Evolutionary conservation across 2,329 filamentous ascomycete species (phyloP), one percentile per base, ranked within the genome.

Genomic region (Phialemoniopsis sp.): DNA sequence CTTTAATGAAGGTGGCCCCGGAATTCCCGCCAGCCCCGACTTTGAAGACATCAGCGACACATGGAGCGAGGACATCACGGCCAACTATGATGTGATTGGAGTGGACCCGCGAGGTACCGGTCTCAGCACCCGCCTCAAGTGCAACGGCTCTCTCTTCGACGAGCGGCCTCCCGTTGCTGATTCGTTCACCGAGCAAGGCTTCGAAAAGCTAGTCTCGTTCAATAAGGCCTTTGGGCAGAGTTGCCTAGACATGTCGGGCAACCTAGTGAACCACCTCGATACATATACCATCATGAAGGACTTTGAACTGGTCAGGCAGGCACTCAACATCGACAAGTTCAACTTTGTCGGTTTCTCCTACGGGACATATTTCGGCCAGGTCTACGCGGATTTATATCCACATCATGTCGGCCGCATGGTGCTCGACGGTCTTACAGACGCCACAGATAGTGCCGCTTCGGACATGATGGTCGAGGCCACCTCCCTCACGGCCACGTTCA

Each of bases 361-460:
- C 47, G 68, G 68, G 6, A 63, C 63, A 2, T 61, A 66, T 44
- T 52, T 72, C n/a, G 68, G 64, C 16, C 54, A 57, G 7, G 57
- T 60, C 29, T 72, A 71, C 44, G 67, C 67, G 2, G 52, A 62
- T 41, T 53, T 70, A 2, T 73, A 60, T 47, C 68, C 69, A 4
- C 45, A 65, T 9, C 63, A 61, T 19, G 54, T 71, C 38, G 50
- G 67, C 7, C 53, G 60, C 3, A 57, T 71, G 45, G 61, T 56
- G 1, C 56, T 72, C n/a, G 68, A 72, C 52, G 68, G 66, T 15
- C 59, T 62, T 21, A 39, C 68, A 28, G 65, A 70, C 47, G 66
- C 66, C 46, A 58, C 58, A 3, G 57, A 60, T 35, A 44, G 52
- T 18, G 58, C 63, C 42, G 42, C 57, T 3, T 49, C 55, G 5